Base-by-base conservation (phyloP, 305 asterid species). In the Solanum chacoense region DNA sequence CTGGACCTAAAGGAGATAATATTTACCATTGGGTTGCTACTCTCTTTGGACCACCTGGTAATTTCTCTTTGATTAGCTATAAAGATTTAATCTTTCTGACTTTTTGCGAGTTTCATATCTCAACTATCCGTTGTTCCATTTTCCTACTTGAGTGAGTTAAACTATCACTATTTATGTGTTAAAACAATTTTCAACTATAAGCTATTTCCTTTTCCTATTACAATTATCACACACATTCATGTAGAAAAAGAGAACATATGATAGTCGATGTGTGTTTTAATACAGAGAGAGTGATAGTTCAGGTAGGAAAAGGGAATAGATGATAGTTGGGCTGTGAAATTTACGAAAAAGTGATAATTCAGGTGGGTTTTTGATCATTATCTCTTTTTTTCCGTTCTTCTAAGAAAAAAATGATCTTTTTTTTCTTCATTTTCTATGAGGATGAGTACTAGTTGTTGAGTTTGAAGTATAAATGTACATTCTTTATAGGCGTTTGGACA, bases 21-120 rank as follows among this genome's bases (percentile, higher is more conserved):
- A 98, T 97, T 88, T 96, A 69, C 34, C 95, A 97, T 88, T 97
- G 99, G 99, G 97, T 97, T 73, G 98, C 98, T 89, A 95, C 98
- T 45, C 93, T 97, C 92, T 90, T 97, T 37, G 99, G 99, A 6
- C 98, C 99, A 13, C 90, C 93, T 11, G 99, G 99, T 96, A 4
- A 73, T 9, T 65, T 91, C 84, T 67, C 86, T 38, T 78, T 79
- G 24, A 24, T 40, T 26, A 79, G 5, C 24, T 26, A 79, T 18
- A 79, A 79, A 26, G 24, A 79, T 16, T 79, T 79, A 8, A 79
- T 26, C 65, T 38, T 35, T 72, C 77, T 36, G 14, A 80, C 10
- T 34, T 35, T 34, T 20, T 0, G 34, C 1, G 34, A 69, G 18
- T 69, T 72, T 72, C n/a, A 72, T 14, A 7, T 14, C 11, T 71